Evolutionary conservation across 257 asterid genomes (phyloP), one percentile per base, ranked within the genome.

Genomic region (Penstemon davidsonii): DNA sequence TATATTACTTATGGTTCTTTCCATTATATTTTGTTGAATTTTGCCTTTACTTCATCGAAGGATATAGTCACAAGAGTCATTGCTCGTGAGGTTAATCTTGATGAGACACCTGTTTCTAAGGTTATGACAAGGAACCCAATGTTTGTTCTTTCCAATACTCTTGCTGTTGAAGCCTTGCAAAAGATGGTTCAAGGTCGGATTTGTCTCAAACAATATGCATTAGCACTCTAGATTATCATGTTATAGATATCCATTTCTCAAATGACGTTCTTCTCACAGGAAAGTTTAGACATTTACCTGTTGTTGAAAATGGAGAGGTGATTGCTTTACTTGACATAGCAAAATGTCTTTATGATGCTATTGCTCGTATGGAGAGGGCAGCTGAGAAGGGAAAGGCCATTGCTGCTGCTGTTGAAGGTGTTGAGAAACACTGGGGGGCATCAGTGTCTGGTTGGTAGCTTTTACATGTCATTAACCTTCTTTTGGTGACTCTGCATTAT

Each of bases 321-420:
- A 82, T 94, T 81, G 96, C 99, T 56, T 68, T 94, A 53, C 96
- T 94, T 46, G 99, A 94, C 82, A 94, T 94, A 67, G 92, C 97
- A 51, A 94, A 91, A 75, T 94, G 99, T 75, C 78, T 94, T 73
- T 91, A 94, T 43, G 99, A 94, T 81, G 99, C 97, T 55, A 91
- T 94, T 18, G 92, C 99, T 72, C 96, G 99, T 70, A 75, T 94
- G 92, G 99, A 94, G 82, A 86, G 96, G 79, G 96, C 96, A 36
- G 89, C 97, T 58, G 99, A 94, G 84, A 94, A 94, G 85, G 99
- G 99, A 69, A 94, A 94, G 80, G 97, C 99, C 66, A 91, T 91
- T 60, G 96, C 97, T 25, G 96, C 97, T 75, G 96, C 96, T 33
- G 99, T 94, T 67, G 96, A 94, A 85, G 97, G 99, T 55, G 99